Evolutionary conservation across 176 grass and related monocot species (phyloP).

Genomic region (Aegilops tauschii): DNA sequence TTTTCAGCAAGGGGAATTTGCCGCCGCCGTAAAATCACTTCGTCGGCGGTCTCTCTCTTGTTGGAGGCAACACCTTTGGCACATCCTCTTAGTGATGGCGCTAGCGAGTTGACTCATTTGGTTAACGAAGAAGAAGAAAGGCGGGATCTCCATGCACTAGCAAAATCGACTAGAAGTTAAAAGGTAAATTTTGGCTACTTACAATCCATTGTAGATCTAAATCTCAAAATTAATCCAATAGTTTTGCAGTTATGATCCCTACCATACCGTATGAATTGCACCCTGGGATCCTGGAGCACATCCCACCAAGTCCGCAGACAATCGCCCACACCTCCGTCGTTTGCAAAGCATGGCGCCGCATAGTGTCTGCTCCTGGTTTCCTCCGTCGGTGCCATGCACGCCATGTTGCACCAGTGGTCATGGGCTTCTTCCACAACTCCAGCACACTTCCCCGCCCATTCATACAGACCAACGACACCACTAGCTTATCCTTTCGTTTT

Average conservation of each 20-base stretch:
- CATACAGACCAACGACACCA: neutral
- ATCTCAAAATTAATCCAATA: neutral
- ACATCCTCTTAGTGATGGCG: neutral
- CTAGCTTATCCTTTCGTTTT: neutral
- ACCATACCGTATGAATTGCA: neutral
- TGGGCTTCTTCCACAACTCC: conserved; percentile 18
- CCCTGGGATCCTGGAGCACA: neutral
- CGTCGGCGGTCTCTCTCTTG: neutral
- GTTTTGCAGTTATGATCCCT: neutral
- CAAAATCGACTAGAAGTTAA: neutral
- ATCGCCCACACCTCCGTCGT: neutral
- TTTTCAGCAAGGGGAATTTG: neutral
- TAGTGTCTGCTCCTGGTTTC: neutral
- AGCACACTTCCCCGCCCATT: neutral
- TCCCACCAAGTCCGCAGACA: neutral
- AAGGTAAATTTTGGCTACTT: neutral
- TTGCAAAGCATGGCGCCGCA: neutral
- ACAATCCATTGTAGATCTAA: neutral
- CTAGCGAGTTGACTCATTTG: neutral
- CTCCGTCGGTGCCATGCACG: neutral
- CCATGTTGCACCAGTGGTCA: neutral
- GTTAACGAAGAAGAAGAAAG: neutral
- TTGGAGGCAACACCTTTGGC: neutral
- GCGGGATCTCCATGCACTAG: neutral
- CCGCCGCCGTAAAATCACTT: neutral